These are phyloP conservation scores for Plectosphaerella cucumerina DNA, from an alignment of 2,329 filamentous ascomycete genomes.

Conservation along the genomic window DNA sequence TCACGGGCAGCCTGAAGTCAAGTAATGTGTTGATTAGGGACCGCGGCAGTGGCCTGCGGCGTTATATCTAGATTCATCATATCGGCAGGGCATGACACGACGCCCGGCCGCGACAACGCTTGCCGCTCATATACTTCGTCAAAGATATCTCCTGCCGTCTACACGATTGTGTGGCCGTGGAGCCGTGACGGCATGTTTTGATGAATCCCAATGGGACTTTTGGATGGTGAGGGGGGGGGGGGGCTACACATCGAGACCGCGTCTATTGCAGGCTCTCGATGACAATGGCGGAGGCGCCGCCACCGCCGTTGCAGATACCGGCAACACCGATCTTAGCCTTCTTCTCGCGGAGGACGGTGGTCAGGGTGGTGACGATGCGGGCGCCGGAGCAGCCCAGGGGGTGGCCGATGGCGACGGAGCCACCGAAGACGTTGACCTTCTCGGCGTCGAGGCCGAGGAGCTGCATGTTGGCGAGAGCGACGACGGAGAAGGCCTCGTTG, in stretches of 20 bases:
- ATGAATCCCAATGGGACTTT: neutral
- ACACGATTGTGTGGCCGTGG: neutral
- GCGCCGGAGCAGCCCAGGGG: slow-evolving; percentile 92
- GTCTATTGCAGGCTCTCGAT: slow-evolving; percentile 67
- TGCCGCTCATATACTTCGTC: neutral
- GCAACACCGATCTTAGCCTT: slow-evolving; percentile 90
- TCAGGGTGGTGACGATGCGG: slow-evolving; percentile 85
- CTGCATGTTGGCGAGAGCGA: slow-evolving; percentile 95
- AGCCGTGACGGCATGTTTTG: neutral
- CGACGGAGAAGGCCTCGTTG: slow-evolving; percentile 98
- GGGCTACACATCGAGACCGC: neutral
- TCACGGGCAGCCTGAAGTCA: no score
- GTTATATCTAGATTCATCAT: neutral
- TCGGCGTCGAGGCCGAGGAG: slow-evolving; percentile 72
- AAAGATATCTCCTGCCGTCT: neutral
- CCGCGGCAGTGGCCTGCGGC: neutral
- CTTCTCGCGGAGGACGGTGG: slow-evolving; percentile 85
- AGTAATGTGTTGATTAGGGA: neutral
- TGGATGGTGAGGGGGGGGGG: no score
- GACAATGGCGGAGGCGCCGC: slow-evolving; percentile 89
- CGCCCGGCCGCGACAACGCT: neutral
- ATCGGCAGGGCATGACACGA: neutral
- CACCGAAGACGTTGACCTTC: slow-evolving; percentile 93
- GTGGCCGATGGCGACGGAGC: slow-evolving; percentile 93
- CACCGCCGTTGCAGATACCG: slow-evolving; percentile 97